Base-by-base conservation (phyloP, 768 basidiomycete species). In the Lenzites betulinus region DNA sequence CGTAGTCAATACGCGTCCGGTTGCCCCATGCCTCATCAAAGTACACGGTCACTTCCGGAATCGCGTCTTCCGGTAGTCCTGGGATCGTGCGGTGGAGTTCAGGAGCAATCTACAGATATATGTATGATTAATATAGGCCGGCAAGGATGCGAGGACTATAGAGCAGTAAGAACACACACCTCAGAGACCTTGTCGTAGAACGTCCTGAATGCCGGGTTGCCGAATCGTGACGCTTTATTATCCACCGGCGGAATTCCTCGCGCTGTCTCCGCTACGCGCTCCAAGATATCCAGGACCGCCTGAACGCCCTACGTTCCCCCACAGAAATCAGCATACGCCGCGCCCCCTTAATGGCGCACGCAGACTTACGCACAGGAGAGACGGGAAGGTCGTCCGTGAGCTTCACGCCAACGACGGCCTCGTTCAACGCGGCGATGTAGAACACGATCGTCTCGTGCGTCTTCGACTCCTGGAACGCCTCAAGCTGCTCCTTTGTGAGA, bases 141-240 rank as follows among this genome's bases (percentile, higher is more conserved):
- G 48, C n/a, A n/a, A n/a, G n/a, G n/a, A n/a, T n/a, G n/a, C n/a
- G n/a, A n/a, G n/a, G n/a, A n/a, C n/a, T n/a, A n/a, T n/a, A n/a
- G n/a, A n/a, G n/a, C n/a, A n/a, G n/a, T n/a, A 30, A 8, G 47
- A 30, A 28, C 2, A 38, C 72, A 62, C 71, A 89, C 95, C 76
- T 89, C 81, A 18, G 77, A 68, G 7, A 98, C 79, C 67, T 84
- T 83, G 75, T 98, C 95, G 66, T 95, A 93, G 71, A 98, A 97
- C 0, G 84, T 85, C 67, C 90, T 80, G 74, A 99, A 99, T 0
- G 97, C 97, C 4, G 97, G 97, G 74, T 99, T 99, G 1, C 97
- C 96, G 69, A 99, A 99, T 30, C 96, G 80, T 41, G 95, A 98
- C 3, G 88, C 88, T 51, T 87, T 81, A 71, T 97, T 98, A 64